Percentiles rank a stretch among this genome's conserved stretches.
Conservation (phyloP, 345 rosid species). For the Passiflora organensis region DNA sequence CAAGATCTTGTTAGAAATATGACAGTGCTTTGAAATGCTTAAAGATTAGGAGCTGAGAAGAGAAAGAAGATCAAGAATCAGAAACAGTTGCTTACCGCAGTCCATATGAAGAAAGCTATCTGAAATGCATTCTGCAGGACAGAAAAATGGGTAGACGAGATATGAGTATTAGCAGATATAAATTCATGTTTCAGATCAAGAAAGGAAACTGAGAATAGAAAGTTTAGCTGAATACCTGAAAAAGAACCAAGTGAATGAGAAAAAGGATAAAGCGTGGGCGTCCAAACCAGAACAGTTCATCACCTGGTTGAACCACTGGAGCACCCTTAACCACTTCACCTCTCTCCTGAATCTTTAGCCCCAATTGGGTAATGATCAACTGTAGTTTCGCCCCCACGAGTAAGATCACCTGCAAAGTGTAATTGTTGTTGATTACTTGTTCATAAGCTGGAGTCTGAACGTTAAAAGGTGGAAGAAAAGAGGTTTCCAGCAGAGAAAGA, state of each 20-base stretch:
- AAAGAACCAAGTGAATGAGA: constrained; percentile 81
- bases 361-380: constrained; percentile 79
- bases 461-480: neutral
- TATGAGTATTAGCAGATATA: neutral
- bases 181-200: no score
- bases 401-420: constrained; percentile 49
- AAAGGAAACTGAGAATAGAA: no score
- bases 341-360: constrained; percentile 67
- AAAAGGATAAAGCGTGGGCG: constrained; percentile 77
- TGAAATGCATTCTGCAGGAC: constrained; percentile 81
- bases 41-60: no score
- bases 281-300: constrained; percentile 95
- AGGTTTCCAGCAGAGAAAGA: no score
- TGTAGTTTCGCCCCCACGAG: constrained; percentile 76
- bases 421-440: no score
- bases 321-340: constrained; percentile 91
- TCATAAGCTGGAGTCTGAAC: neutral
- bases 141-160: neutral
- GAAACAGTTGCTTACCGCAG: constrained; percentile 57
- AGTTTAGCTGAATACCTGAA: constrained; percentile 60
- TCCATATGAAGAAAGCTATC: constrained; percentile 78
- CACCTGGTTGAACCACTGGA: constrained; percentile 82
- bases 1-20: no score
- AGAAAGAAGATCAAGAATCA: no score
- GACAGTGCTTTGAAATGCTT: no score